These are phyloP conservation scores for Saccharomycopsis crataegensis DNA, from an alignment of 1,139 yeast species.

Conservation along the genomic window DNA sequence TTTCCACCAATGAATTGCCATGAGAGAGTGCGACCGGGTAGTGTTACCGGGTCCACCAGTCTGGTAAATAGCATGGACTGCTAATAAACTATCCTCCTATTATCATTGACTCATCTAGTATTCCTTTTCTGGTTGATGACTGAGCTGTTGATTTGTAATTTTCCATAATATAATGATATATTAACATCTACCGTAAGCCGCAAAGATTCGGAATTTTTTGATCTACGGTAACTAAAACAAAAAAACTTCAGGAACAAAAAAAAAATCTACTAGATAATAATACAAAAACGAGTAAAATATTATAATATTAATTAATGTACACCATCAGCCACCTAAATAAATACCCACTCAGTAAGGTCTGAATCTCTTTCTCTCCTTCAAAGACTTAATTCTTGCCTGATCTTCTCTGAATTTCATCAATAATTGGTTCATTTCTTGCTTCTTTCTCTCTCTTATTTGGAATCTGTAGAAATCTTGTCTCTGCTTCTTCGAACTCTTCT, in stretches of 20 bases:
- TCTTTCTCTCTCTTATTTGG: slow-evolving; percentile 91
- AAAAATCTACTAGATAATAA: background rate
- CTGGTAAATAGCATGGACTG: too few species aligned
- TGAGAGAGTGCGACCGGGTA: too few species aligned
- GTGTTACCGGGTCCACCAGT: too few species aligned
- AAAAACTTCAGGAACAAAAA: background rate
- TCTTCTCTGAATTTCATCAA: slow-evolving; percentile 80
- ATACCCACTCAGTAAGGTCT: slow-evolving; percentile 49
- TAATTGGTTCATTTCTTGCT: slow-evolving; percentile 84
- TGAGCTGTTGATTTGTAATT: too few species aligned
- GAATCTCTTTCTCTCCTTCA: slow-evolving; percentile 77
- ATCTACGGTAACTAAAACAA: background rate
- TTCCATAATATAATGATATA: too few species aligned
- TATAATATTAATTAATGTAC: background rate
- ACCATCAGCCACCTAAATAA: background rate
- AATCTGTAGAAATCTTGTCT: slow-evolving; percentile 91
- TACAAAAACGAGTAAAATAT: too few species aligned
- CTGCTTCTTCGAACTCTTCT: slow-evolving; percentile 66
- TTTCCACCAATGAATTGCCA: too few species aligned
- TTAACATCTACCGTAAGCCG: too few species aligned
- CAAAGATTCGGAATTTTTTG: too few species aligned
- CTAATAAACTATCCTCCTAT: too few species aligned
- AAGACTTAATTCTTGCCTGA: slow-evolving; percentile 71
- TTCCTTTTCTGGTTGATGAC: too few species aligned
- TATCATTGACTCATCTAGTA: too few species aligned